Evolutionary conservation across 495 filamentous ascomycete species (phyloP), one percentile per base, ranked within the genome.

Genomic region (Rostrohypoxylon terebratum): DNA sequence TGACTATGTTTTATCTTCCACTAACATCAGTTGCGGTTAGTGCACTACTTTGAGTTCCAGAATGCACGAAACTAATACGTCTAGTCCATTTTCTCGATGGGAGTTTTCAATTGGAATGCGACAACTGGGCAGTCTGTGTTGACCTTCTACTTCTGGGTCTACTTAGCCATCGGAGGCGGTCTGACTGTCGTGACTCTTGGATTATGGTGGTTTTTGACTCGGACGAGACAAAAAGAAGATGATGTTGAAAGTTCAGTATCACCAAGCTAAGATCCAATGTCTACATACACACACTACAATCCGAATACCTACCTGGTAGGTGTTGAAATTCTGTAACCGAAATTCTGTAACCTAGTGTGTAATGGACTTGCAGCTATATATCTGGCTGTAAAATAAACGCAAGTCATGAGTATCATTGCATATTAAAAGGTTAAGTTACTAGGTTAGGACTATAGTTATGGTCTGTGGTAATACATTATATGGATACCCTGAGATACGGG

Each of bases 21-120:
- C 5, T 72, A 8, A 66, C 69, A 8, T 66, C 69, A 3, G 57
- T 72, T 53, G 69, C 69, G 51, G 69, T 67, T 13, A 63, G 69
- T 66, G 9, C 8, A 58, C 1, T 23, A 44, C 4, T 25, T 33
- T 0, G 36, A 47, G 6, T 4, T 10, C 4, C 0, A 14, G 8
- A 16, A 2, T 13, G 3, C 38, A 14, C 25, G 11, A 4, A 28
- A 25, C 57, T 71, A 61, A 72, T 16, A 4, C 45, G 1, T 51
- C 3, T 18, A 72, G 69, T 62, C 69, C 18, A 61, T 72, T 21
- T 72, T 66, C 50, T 72, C 69, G 1, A 72, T 72, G 69, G 69
- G 63, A 1, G 69, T 72, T 10, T 72, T 72, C 25, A 63, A 72
- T 34, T 72, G 69, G 69, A 11, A 13, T 0, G 57, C 48, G 9